Conservation (phyloP, 2,329 filamentous ascomycete genomes). For the Colletotrichum eremochloae region DNA sequence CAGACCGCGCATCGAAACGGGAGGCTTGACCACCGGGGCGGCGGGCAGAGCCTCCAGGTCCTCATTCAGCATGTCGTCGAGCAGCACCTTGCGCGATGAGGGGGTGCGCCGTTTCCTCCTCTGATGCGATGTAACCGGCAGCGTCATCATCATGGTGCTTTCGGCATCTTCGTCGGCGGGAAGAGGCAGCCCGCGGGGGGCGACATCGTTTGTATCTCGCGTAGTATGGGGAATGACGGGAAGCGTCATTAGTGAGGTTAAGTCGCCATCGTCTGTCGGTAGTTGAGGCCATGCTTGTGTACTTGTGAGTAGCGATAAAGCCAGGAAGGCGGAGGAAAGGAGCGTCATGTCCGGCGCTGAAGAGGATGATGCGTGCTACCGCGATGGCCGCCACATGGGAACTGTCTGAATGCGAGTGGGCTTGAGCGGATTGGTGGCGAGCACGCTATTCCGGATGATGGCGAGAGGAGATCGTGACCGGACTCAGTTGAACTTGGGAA, state of each 20-base stretch:
- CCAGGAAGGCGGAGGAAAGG: conserved; percentile 38
- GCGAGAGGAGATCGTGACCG: neutral
- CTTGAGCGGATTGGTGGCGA: conserved; percentile 9
- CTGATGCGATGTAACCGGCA: conserved; percentile 26
- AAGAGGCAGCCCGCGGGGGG: conserved; percentile 28
- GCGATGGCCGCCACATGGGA: conserved; percentile 41
- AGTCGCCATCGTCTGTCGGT: conserved; percentile 37
- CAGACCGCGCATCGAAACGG: conserved; percentile 22
- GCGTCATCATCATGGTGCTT: conserved; percentile 30
- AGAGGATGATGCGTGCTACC: conserved; percentile 33
- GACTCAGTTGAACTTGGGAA: neutral
- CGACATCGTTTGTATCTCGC: conserved; percentile 1
- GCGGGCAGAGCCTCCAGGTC: conserved; percentile 21
- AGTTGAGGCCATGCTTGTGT: conserved; percentile 41
- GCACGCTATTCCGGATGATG: neutral
- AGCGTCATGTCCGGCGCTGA: conserved; percentile 35
- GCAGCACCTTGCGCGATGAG: conserved; percentile 20
- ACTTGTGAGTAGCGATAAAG: conserved; percentile 34
- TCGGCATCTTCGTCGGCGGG: conserved; percentile 29
- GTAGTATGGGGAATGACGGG: conserved; percentile 41
- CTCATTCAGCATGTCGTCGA: conserved; percentile 23
- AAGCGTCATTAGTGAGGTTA: conserved; percentile 27
- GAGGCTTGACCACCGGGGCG: conserved; percentile 10
- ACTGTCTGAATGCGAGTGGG: conserved; percentile 14
- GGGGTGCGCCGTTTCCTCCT: conserved; percentile 23